A percentile compares a stretch with the other conserved stretches of the same genome.
Conservation (phyloP, 139 green algal species). For the Yamagishiella unicocca region DNA sequence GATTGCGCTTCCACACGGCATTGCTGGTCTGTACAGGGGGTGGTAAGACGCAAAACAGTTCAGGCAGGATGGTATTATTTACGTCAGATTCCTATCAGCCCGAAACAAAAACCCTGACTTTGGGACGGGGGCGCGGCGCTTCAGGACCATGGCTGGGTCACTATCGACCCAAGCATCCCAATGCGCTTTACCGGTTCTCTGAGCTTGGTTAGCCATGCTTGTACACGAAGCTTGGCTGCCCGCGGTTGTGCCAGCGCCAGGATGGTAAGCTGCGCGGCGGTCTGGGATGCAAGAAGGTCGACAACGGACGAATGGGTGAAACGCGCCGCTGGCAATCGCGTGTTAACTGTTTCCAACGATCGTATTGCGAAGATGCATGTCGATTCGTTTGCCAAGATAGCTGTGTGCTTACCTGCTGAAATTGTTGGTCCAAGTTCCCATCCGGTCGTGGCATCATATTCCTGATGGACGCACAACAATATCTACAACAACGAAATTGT, state of each 20-base stretch:
- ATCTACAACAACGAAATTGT: too few relatives aligned
- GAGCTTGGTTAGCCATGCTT: slow-evolving; percentile 74
- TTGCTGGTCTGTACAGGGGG: slow-evolving; percentile 18
- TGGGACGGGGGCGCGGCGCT: too few relatives aligned
- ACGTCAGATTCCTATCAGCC: neutral
- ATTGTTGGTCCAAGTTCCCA: slow-evolving; percentile 5
- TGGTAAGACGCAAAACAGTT: neutral
- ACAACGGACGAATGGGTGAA: neutral
- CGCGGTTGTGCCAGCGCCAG: slow-evolving; percentile 21
- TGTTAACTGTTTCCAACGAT: neutral
- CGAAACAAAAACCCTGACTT: too few relatives aligned
- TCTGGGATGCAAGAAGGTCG: neutral
- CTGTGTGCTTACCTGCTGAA: neutral
- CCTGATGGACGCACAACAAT: too few relatives aligned
- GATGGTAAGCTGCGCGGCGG: neutral
- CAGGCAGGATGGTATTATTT: neutral
- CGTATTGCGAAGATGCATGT: neutral
- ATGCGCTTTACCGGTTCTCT: slow-evolving; percentile 56
- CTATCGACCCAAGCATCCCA: too few relatives aligned
- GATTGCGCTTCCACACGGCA: slow-evolving; percentile 74
- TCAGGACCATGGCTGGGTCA: too few relatives aligned
- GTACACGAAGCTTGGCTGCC: slow-evolving; percentile 53
- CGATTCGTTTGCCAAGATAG: neutral
- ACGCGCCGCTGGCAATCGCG: neutral
- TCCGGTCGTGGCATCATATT: neutral